Base-by-base conservation (phyloP, 495 filamentous ascomycete genomes). In the Lasiosphaeria hispida region DNA sequence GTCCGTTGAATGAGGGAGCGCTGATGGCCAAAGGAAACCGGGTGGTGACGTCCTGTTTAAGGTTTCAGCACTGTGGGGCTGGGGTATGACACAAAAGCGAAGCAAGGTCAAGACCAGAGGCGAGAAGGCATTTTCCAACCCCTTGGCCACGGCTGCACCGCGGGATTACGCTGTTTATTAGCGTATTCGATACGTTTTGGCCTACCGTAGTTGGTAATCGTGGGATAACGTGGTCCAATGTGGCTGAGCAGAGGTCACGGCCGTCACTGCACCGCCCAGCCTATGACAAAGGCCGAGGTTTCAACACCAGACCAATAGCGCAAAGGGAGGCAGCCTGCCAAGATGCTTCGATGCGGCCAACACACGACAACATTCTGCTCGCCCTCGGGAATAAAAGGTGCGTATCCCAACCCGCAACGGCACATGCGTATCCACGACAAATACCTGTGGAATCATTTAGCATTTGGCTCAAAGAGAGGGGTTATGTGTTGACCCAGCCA, bases 11-110 rank as follows among this genome's bases (percentile, higher is more conserved):
- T 50, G 17, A 10, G 57, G 49, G 52, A 37, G 15, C 18, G 36
- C 35, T 33, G n/a, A 23, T 35, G 50, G 55, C 35, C 7, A 18
- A 34, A 33, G 33, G 10, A 48, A 38, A 40, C 51, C 18, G 48
- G 38, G 7, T 33, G 56, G 48, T 57, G 62, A 64, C 53, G 57
- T 59, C 41, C 41, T 10, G 7, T 41, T 60, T 57, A 58, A 58
- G 33, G 53, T 64, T 59, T 50, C 55, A 35, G 38, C 14, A 49
- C 18, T 61, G 58, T 49, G 51, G 58, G 58, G 40, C 49, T 13
- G 11, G 15, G 17, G 13, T 23, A 10, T 23, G 42, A 13, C 13
- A 36, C 11, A 30, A 53, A 53, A 34, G 43, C 18, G 35, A 11
- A 51, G n/a, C 13, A 19, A 11, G 23, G n/a, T 6, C 42, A 14